Conservation (phyloP, 106 monocot genomes). For the Allium sativum region DNA sequence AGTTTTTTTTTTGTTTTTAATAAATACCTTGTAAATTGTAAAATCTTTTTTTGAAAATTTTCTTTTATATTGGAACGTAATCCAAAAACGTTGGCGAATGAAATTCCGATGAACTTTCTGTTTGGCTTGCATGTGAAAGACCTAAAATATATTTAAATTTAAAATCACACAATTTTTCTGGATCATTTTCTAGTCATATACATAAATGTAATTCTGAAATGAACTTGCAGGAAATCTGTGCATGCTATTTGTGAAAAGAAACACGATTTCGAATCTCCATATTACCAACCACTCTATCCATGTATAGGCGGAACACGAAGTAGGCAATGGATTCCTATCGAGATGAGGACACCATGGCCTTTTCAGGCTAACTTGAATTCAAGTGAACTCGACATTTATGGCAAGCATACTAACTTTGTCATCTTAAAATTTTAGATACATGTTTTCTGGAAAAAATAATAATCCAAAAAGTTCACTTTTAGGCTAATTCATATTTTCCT, state of each 20-base stretch:
- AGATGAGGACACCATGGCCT: conserved; percentile 58
- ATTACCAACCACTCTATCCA: conserved; percentile 55
- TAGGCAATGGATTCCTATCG: conserved; percentile 73
- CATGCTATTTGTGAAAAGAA: conserved; percentile 50
- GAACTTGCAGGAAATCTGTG: conserved; percentile 55
- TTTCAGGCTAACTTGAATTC: conserved; percentile 35
- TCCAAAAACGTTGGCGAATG: too few species aligned
- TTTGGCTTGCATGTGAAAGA: background rate
- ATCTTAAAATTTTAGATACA: background rate
- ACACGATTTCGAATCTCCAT: conserved; percentile 69
- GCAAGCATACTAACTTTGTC: conserved; percentile 25
- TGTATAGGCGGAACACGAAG: conserved; percentile 74
- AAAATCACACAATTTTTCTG: background rate
- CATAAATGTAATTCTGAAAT: background rate
- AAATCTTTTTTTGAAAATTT: too few species aligned
- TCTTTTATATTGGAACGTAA: too few species aligned
- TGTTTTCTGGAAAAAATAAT: too few species aligned
- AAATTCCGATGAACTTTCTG: too few species aligned
- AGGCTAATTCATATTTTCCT: too few species aligned
- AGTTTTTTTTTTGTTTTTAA: background rate
- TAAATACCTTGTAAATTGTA: background rate
- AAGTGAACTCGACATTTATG: conserved; percentile 60
- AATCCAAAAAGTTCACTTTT: too few species aligned
- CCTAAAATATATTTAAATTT: background rate
- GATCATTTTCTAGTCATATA: too few species aligned